Evolutionary conservation across 2,329 filamentous ascomycete species (phyloP).

Genomic region (Helminthosporium solani): DNA sequence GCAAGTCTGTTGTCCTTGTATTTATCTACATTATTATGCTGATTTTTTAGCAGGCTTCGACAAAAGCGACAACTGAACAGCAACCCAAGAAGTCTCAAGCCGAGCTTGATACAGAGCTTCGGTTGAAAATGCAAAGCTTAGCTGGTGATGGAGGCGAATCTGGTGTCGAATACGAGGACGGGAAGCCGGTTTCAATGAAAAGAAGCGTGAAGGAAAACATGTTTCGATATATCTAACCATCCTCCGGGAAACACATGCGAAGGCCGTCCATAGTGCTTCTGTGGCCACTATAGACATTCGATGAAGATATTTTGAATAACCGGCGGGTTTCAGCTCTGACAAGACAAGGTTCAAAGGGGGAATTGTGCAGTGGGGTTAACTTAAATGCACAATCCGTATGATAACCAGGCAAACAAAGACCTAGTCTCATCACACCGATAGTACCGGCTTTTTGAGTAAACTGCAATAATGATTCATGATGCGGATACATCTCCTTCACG

Average conservation of each 20-base stretch:
- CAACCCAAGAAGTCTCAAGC: conserved; percentile 50
- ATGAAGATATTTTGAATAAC: no score
- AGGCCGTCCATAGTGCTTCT: no score
- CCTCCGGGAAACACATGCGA: background rate
- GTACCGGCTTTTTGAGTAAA: no score
- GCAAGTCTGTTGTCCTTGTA: conserved; percentile 7
- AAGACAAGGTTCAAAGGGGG: no score
- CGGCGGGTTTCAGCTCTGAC: no score
- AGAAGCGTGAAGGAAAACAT: conserved; percentile 73
- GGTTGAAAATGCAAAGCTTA: conserved; percentile 63
- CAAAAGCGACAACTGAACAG: conserved; percentile 14
- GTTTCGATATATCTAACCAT: conserved; percentile 66
- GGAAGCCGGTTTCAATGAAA: conserved; percentile 71
- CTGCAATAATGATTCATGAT: no score
- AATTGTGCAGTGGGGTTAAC: no score
- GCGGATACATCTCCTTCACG: no score
- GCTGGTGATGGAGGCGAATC: conserved; percentile 70
- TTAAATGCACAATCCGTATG: no score
- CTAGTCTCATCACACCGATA: no score
- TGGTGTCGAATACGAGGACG: conserved; percentile 74
- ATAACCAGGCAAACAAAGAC: no score
- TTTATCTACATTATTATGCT: conserved; percentile 1
- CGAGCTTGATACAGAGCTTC: conserved; percentile 67
- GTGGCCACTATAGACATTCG: no score
- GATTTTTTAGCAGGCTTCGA: conserved; percentile 11